These are phyloP conservation scores for Blastomyces gilchristii DNA, from an alignment of 2,329 filamentous ascomycete species.

Conservation along the genomic window DNA sequence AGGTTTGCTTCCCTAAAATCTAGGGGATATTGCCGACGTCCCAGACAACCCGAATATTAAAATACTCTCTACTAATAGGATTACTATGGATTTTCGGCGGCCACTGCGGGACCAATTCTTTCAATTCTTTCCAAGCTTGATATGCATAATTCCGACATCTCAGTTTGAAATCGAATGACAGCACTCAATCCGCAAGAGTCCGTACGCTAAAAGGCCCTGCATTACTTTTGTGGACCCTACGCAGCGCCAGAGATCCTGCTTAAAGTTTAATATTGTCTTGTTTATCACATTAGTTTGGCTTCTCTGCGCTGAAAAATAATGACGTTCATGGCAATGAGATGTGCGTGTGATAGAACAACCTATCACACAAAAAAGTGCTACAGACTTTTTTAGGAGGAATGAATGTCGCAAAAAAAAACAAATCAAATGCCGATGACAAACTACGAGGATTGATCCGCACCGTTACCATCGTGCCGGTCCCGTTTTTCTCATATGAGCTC, in stretches of 20 bases:
- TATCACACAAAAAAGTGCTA: neutral
- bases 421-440: neutral
- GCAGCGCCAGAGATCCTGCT: neutral
- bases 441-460: neutral
- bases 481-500: neutral
- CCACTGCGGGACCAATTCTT: neutral
- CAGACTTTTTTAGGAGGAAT: neutral
- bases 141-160: neutral
- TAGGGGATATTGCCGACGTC: neutral
- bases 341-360: neutral
- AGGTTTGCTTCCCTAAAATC: neutral
- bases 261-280: neutral
- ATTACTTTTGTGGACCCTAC: neutral
- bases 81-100: conserved; percentile 2
- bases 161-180: conserved; percentile 2
- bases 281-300: conserved; percentile 2
- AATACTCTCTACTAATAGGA: neutral
- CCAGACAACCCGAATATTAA: neutral
- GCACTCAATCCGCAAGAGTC: neutral
- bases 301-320: neutral
- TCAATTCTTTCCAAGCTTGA: neutral
- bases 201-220: conserved; percentile 2
- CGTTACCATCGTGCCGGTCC: neutral
- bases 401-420: neutral
- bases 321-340: neutral